Evolutionary conservation across 495 filamentous ascomycete genomes (phyloP).

Genomic region (Podospora tetraspora): DNA sequence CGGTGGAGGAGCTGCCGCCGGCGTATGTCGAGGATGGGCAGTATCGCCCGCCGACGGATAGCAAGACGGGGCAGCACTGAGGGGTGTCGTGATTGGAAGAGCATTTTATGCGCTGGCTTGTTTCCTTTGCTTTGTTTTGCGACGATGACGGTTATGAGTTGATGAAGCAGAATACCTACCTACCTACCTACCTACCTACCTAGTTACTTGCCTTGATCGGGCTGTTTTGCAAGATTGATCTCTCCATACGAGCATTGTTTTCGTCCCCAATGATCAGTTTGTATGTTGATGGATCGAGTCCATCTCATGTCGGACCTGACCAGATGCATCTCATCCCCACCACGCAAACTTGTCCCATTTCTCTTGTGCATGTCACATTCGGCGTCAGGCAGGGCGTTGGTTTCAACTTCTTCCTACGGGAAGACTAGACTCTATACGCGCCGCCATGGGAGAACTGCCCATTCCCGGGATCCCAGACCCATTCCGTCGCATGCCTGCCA

Average conservation of each 20-base stretch:
- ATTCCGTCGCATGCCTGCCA: background rate
- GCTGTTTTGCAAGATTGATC: background rate
- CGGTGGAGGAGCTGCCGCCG: constrained; percentile 19
- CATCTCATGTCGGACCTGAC: no score
- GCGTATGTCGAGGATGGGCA: constrained; percentile 23
- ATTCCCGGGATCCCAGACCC: background rate
- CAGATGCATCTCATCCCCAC: no score
- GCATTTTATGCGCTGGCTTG: background rate
- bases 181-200: background rate
- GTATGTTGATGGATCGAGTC: no score
- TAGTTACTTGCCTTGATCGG: background rate
- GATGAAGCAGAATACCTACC: background rate
- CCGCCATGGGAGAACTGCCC: background rate
- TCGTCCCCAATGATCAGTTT: no score
- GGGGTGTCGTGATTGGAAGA: background rate
- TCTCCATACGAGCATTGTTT: no score
- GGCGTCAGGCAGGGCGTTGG: no score
- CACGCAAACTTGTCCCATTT: no score
- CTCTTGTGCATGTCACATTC: no score
- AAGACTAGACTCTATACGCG: background rate
- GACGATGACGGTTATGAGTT: background rate
- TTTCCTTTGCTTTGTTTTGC: background rate
- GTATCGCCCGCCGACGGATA: constrained; percentile 9
- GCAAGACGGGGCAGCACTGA: constrained; percentile 19
- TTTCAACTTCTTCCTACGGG: background rate